Percentiles rank a stretch among this genome's conserved stretches.
Conservation (phyloP, 2,329 filamentous ascomycete species). For the Monosporascus sp. region DNA sequence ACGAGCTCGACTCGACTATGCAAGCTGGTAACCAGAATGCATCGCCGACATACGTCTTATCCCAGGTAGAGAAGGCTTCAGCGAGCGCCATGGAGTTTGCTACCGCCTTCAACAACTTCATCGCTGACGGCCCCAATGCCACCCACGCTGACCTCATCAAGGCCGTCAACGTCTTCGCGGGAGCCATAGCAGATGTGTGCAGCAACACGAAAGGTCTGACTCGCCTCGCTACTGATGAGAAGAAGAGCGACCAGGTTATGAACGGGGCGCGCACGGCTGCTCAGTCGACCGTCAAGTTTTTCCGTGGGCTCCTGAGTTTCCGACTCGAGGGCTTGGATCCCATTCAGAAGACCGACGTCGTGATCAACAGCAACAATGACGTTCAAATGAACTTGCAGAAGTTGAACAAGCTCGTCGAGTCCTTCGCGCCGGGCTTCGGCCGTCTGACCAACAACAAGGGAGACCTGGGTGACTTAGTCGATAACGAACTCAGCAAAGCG, state of each 20-base stretch:
- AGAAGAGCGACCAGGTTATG: slow-evolving; percentile 82
- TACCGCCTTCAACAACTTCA: slow-evolving; percentile 96
- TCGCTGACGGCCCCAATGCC: slow-evolving; percentile 90
- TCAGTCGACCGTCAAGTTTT: slow-evolving; percentile 84
- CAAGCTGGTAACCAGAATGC: slow-evolving; percentile 98
- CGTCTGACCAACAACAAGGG: slow-evolving; percentile 75
- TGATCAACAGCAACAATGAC: slow-evolving; percentile 96
- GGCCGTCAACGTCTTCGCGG: slow-evolving; percentile 83
- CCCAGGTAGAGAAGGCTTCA: slow-evolving; percentile 94
- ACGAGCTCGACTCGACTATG: slow-evolving; percentile 96
- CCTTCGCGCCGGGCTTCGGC: slow-evolving; percentile 80
- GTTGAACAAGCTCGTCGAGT: slow-evolving; percentile 87
- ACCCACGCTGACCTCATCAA: slow-evolving; percentile 88
- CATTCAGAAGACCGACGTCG: slow-evolving; percentile 90
- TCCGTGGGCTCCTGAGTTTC: slow-evolving; percentile 90
- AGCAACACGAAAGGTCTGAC: slow-evolving; percentile 95
- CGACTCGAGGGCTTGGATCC: slow-evolving; percentile 85
- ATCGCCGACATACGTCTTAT: slow-evolving; percentile 88
- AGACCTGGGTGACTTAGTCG: slow-evolving; percentile 88
- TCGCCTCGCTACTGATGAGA: slow-evolving; percentile 89
- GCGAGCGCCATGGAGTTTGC: slow-evolving; percentile 95
- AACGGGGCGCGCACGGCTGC: slow-evolving; percentile 80
- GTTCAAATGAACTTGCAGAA: slow-evolving; percentile 91
- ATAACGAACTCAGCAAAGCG: slow-evolving; percentile 85
- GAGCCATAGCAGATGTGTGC: slow-evolving; percentile 87